Conservation (phyloP, 1,139 yeast genomes). For the Saccharomycopsis hybrid region DNA sequence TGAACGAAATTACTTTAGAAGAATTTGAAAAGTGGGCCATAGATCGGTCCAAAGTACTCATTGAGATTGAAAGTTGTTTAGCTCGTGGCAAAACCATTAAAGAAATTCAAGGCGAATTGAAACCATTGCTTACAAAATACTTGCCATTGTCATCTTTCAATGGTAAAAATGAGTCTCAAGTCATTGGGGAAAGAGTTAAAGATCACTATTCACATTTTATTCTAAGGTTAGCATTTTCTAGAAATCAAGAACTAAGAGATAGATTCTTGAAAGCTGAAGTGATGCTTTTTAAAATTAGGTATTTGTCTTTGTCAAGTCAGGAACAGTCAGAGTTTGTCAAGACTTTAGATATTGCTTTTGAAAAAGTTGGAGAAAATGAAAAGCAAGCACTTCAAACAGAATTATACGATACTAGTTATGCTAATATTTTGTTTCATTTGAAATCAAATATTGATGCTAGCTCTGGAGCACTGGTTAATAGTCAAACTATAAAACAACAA, state of each 20-base stretch:
- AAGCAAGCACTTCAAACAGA: conserved; percentile 43
- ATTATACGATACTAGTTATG: conserved; percentile 42
- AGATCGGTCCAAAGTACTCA: conserved; percentile 74
- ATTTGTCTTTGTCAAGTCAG: conserved; percentile 31
- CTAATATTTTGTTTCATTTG: conserved; percentile 16
- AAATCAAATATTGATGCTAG: conserved; percentile 15
- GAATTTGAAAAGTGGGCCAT: conserved; percentile 95
- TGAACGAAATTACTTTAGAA: conserved; percentile 79
- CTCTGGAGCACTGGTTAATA: conserved; percentile 16
- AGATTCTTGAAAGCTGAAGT: conserved; percentile 77
- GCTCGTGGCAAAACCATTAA: conserved; percentile 57
- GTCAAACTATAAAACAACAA: conserved; percentile 15
- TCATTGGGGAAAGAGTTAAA: conserved; percentile 59
- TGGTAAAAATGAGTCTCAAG: conserved; percentile 27
- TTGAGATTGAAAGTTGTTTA: conserved; percentile 74
- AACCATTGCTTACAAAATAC: conserved; percentile 56
- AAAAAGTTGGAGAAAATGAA: conserved; percentile 59
- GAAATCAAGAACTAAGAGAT: conserved; percentile 77
- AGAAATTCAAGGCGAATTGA: conserved; percentile 60
- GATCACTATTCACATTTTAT: conserved; percentile 92
- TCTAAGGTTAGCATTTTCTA: conserved; percentile 80
- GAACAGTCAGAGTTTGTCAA: conserved; percentile 71
- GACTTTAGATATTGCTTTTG: conserved; percentile 62
- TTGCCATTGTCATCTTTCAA: conserved; percentile 50
- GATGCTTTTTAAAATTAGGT: conserved; percentile 67